phyloP scores from a whole-genome alignment of 305 asterid genomes.

The Solanum aculeatissimum region DNA sequence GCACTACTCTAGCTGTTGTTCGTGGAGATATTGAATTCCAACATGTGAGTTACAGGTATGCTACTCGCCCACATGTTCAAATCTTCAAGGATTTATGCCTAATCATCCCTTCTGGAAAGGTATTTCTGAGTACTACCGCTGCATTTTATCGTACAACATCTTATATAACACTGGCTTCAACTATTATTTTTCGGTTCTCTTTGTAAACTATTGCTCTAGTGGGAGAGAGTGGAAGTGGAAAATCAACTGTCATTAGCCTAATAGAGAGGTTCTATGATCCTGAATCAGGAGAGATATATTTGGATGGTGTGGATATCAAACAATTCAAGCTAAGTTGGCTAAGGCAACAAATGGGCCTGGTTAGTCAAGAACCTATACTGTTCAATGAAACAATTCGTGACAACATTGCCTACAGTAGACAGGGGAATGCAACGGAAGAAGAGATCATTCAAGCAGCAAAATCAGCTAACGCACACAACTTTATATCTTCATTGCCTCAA shows the following conservation, averaged over 20 bases:
- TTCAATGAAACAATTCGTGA: slow-evolving; percentile 38
- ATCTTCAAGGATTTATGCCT: slow-evolving; percentile 60
- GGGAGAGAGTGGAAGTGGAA: slow-evolving; percentile 95
- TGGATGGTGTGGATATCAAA: slow-evolving; percentile 61
- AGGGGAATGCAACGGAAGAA: background rate
- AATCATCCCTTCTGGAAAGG: slow-evolving; percentile 78
- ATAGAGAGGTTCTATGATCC: slow-evolving; percentile 79
- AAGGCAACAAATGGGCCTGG: slow-evolving; percentile 81
- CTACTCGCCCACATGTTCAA: slow-evolving; percentile 67
- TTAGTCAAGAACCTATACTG: slow-evolving; percentile 80
- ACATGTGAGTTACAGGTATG: slow-evolving; percentile 65
- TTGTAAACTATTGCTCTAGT: slow-evolving; percentile 63
- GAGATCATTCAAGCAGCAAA: background rate
- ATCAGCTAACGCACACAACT: background rate
- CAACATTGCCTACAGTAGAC: background rate
- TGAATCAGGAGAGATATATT: slow-evolving; percentile 54
- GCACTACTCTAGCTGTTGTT: slow-evolving; percentile 43
- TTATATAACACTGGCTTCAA: background rate
- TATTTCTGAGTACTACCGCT: background rate
- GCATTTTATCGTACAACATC: background rate
- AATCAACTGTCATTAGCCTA: slow-evolving; percentile 71
- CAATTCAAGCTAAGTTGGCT: slow-evolving; percentile 71
- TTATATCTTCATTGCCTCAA: background rate
- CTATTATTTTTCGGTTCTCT: background rate
- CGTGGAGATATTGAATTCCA: slow-evolving; percentile 65